Evolutionary conservation across 805 yeast genomes (phyloP), one percentile per base, ranked within the genome.

Genomic region (Barnettozyma siamensis): DNA sequence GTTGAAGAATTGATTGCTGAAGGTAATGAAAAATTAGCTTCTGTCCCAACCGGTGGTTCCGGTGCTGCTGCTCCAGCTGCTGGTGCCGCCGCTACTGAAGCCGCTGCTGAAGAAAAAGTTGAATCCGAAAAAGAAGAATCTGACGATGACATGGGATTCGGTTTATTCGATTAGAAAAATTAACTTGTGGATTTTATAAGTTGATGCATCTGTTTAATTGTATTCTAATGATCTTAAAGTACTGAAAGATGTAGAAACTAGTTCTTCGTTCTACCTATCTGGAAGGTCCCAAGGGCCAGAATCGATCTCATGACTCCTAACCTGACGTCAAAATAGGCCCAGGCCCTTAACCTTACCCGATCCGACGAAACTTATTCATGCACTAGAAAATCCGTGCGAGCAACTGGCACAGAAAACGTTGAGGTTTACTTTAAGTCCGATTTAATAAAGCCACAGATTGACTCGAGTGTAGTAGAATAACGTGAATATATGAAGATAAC

Each of bases 21-120:
- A 75, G 99, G 99, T 78, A 73, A 84, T 73, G 73, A 83, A 75
- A 93, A 93, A 80, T 86, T 93, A 68, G 94, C 98, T 59, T 81
- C 98, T 58, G 94, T 91, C 57, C 97, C 98, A 72, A 62, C 96
- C 64, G 97, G 96, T 70, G 97, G 95, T 75, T 93, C 96, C 69
- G 95, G 93, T 70, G 78, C 88, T 63, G 72, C 93, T 58, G 70
- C 83, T 59, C 73, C 78, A 64, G 81, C 84, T 57, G 78, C 83
- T 60, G 81, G 82, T 60, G 82, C 76, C 62, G 85, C 70, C 67
- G 80, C 77, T 54, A 84, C 75, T 55, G 88, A 73, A 53, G 93
- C 70, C 45, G 95, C 69, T 47, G 93, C 67, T 47, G 93, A 70
- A 58, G 89, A 71, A 58, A 81, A 63, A 55, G 82, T 71, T 60